Conservation (phyloP, 768 basidiomycete genomes). For the Rhodotorula diobovata region DNA sequence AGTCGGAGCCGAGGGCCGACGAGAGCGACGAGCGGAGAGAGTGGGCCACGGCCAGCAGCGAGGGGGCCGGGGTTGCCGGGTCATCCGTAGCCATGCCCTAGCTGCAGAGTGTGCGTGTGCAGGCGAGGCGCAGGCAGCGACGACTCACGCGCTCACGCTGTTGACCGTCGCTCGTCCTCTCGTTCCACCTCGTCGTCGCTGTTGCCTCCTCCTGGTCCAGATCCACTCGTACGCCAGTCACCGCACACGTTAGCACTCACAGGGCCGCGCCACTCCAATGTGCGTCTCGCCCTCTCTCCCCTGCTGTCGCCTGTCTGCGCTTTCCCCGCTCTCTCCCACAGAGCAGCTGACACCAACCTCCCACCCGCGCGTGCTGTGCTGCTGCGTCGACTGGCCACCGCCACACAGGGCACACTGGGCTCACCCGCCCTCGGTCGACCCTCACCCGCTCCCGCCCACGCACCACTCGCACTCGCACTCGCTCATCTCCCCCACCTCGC, state of each 20-base stretch:
- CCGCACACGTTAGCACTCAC: neutral
- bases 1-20: neutral
- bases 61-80: neutral
- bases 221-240: too few species aligned
- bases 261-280: neutral
- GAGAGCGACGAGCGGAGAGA: neutral
- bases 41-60: conserved; percentile 9
- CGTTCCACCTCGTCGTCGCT: too few species aligned
- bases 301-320: neutral
- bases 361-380: too few species aligned
- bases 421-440: neutral
- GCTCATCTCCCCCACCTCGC: neutral
- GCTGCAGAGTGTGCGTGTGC: neutral
- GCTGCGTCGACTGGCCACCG: neutral
- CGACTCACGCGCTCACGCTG: too few species aligned
- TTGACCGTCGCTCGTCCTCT: too few species aligned
- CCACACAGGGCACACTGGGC: neutral
- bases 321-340: neutral
- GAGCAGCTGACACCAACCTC: too few species aligned
- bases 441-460: neutral
- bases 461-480: neutral
- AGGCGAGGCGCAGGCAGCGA: neutral
- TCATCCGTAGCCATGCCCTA: too few species aligned
- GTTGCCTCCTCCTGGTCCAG: too few species aligned
- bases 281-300: neutral